Base-by-base conservation (phyloP, 345 rosid genomes). In the Bruguiera sexangula region DNA sequence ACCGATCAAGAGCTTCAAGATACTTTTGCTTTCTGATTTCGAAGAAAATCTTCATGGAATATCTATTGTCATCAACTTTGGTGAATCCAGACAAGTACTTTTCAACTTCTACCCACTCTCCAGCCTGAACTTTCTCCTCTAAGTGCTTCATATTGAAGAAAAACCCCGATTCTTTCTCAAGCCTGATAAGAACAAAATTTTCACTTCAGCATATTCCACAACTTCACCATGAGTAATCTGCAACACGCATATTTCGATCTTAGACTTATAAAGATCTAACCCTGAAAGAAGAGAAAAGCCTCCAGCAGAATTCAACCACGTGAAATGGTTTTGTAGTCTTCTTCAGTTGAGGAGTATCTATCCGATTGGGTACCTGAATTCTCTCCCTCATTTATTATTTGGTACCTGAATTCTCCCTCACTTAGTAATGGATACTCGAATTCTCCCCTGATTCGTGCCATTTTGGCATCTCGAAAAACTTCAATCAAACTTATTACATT, bases 11-110 rank as follows among this genome's bases (percentile, higher is more conserved):
- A 4, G 96, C 96, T 78, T 90, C 96, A 16, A 90, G 90, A 81
- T 90, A 90, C 80, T 90, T 90, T 63, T 90, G 96, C 87, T 90
- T 88, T 82, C 93, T 84, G 72, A 90, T 90, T 78, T 90, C 96
- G 71, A 90, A 90, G 76, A 90, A 90, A 72, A 90, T 90, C 81
- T 90, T 90, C 93, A 88, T 88, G 13, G 96, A 90, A 78, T 84
- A 86, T 60, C 89, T 72, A 73, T 87, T 87, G 75, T 87, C 92
- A 6, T 87, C 89, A 7, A 87, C 89, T 82, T 87, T 87, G 21
- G 92, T 87, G 73, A 77, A 87, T 34, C 92, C 92, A 1, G 92
- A 39, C 66, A 87, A 71, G 73, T 87, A 85, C 72, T 87, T 87
- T 73, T 87, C 92, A 36, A 87, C 85, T 79, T 85, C 92, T 9